Evolutionary conservation across 2,329 filamentous ascomycete genomes (phyloP).

Genomic region (Fusarium fracticaudum): DNA sequence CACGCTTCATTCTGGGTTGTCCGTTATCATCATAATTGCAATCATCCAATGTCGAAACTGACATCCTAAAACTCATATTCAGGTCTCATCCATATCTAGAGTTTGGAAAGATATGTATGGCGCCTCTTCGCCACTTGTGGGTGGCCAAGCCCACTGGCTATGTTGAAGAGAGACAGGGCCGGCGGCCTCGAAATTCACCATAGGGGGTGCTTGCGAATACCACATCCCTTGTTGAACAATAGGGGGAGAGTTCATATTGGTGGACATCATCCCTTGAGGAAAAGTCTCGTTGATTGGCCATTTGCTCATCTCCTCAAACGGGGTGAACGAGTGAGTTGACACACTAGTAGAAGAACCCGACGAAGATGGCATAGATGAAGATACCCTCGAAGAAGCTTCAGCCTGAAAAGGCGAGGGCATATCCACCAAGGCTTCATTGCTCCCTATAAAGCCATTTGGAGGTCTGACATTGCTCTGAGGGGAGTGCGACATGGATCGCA

Average conservation of each 20-base stretch:
- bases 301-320: slow-evolving; percentile 38
- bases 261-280: slow-evolving; percentile 35
- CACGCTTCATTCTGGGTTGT: not conserved
- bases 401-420: slow-evolving; percentile 22
- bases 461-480: slow-evolving; percentile 23
- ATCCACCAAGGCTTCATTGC: slow-evolving; percentile 6
- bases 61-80: not conserved
- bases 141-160: slow-evolving; percentile 44
- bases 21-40: not conserved
- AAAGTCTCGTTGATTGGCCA: slow-evolving; percentile 40
- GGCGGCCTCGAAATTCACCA: slow-evolving; percentile 45
- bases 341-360: slow-evolving; percentile 36
- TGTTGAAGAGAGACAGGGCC: slow-evolving; percentile 35
- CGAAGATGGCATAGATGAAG: slow-evolving; percentile 39
- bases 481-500: slow-evolving; percentile 37
- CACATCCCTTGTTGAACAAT: slow-evolving; percentile 40
- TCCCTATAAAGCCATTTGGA: slow-evolving; percentile 7
- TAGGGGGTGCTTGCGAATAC: slow-evolving; percentile 43
- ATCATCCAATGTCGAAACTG: not conserved
- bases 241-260: slow-evolving; percentile 23
- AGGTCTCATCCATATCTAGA: slow-evolving; percentile 32
- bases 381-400: slow-evolving; percentile 29
- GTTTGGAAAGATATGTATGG: slow-evolving; percentile 29
- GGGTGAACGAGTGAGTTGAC: slow-evolving; percentile 35
- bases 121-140: slow-evolving; percentile 29